Percentiles rank a stretch among this genome's conserved stretches.
These are phyloP conservation scores for Aspergillus sp. DNA, from an alignment of 2,329 filamentous ascomycete genomes.

Conservation along the genomic window DNA sequence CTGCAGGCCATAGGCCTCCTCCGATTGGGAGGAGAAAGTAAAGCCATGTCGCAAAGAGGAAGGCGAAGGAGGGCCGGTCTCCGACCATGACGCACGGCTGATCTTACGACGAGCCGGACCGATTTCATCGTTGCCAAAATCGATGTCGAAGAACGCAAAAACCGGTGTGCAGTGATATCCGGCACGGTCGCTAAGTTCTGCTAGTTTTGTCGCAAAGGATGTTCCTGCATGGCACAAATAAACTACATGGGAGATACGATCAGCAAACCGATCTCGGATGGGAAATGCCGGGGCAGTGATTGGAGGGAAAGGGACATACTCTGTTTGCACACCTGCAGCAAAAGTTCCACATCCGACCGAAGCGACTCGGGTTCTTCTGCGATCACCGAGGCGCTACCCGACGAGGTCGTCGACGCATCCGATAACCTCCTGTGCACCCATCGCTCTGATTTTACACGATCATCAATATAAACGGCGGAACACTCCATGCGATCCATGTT, in stretches of 20 bases:
- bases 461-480: conserved; percentile 43
- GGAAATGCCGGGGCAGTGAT: conserved; percentile 5
- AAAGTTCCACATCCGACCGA: conserved; percentile 43
- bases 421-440: conserved; percentile 36
- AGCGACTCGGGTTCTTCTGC: conserved; percentile 42
- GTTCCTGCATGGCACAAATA: conserved; percentile 50
- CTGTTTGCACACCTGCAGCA: conserved; percentile 50
- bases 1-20: conserved; percentile 45
- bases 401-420: conserved; percentile 20
- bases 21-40: conserved; percentile 39
- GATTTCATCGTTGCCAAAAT: conserved; percentile 35
- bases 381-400: conserved; percentile 19
- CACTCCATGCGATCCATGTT: conserved; percentile 40
- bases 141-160: conserved; percentile 52
- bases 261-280: no score
- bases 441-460: conserved; percentile 39
- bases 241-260: conserved; percentile 32
- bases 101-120: conserved; percentile 26
- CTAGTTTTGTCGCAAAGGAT: conserved; percentile 49
- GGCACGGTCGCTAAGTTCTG: conserved; percentile 46
- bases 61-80: conserved; percentile 25
- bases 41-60: conserved; percentile 31
- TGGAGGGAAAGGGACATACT: conserved; percentile 34
- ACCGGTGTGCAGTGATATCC: conserved; percentile 48
- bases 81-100: conserved; percentile 24